Evolutionary conservation across 441 rosid species (phyloP).

Genomic region (Biscutella laevigata): DNA sequence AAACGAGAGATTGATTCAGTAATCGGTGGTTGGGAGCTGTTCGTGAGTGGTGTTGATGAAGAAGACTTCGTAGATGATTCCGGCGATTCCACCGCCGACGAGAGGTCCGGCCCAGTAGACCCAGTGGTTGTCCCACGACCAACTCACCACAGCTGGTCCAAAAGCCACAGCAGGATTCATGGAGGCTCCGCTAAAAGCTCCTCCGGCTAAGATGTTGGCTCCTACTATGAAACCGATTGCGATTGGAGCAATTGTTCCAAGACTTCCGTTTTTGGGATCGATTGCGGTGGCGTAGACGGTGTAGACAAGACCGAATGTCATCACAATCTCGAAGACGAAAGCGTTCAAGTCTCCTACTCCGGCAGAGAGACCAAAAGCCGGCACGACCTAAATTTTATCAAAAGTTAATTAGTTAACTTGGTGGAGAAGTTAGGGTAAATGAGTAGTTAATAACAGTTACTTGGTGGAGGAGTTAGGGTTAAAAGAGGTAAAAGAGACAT

Average conservation of each 20-base stretch:
- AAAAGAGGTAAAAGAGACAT: not conserved
- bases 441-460: too few relatives aligned
- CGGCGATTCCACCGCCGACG: conserved; percentile 70
- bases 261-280: conserved; percentile 65
- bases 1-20: conserved; percentile 28
- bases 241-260: conserved; percentile 67
- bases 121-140: conserved; percentile 85
- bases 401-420: too few relatives aligned
- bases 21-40: conserved; percentile 50
- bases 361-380: conserved; percentile 53
- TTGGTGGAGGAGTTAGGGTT: conserved; percentile 10
- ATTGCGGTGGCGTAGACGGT: conserved; percentile 83
- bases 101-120: conserved; percentile 86
- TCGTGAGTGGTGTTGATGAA: conserved; percentile 54
- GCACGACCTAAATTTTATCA: too few relatives aligned
- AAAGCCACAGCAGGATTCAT: conserved; percentile 93
- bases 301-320: conserved; percentile 82
- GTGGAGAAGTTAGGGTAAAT: too few relatives aligned
- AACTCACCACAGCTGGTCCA: conserved; percentile 90
- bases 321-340: conserved; percentile 72
- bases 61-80: conserved; percentile 54
- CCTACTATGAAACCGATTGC: conserved; percentile 88
- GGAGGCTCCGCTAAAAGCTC: conserved; percentile 82
- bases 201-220: conserved; percentile 81
- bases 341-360: conserved; percentile 75